A percentile compares a stretch with the other conserved stretches of the same genome.
These are phyloP conservation scores for Cystobasidium slooffiae DNA, from an alignment of 1,284 basidiomycete genomes.

Conservation along the genomic window DNA sequence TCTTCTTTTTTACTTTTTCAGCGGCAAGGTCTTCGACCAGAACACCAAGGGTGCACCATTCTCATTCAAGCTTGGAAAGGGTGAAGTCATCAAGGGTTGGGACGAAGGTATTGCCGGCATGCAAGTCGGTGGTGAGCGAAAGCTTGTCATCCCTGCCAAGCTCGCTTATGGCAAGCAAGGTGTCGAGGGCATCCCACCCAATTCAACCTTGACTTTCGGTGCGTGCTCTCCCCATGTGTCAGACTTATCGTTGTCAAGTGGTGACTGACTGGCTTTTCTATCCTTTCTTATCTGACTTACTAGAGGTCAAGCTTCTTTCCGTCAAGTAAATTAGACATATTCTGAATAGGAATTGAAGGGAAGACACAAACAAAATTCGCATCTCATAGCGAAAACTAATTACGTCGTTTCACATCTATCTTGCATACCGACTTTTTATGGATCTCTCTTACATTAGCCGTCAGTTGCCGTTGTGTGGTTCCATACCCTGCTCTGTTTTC, in stretches of 20 bases:
- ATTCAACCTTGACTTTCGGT: slow-evolving; percentile 56
- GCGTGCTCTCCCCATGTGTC: not conserved
- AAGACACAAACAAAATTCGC: slow-evolving; percentile 4
- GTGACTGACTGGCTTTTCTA: not conserved
- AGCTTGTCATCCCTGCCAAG: slow-evolving; percentile 55
- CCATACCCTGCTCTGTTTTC: not conserved
- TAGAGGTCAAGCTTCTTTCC: slow-evolving; percentile 42
- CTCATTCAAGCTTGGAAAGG: slow-evolving; percentile 79
- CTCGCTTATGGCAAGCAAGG: slow-evolving; percentile 56
- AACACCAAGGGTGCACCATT: slow-evolving; percentile 89
- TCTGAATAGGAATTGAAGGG: not conserved
- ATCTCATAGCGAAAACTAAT: not conserved
- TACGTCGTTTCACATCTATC: slow-evolving; percentile 4
- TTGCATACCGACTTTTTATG: not conserved
- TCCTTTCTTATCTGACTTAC: not conserved
- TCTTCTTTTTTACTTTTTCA: slow-evolving; percentile 62
- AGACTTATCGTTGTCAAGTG: too few relatives aligned
- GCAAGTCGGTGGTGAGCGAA: slow-evolving; percentile 56
- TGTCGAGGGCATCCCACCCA: slow-evolving; percentile 55
- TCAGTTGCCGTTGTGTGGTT: not conserved
- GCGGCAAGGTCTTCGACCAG: slow-evolving; percentile 82
- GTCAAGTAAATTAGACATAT: slow-evolving; percentile 30
- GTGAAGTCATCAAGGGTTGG: slow-evolving; percentile 67
- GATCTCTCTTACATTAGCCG: not conserved
- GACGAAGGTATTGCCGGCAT: slow-evolving; percentile 57